These are phyloP conservation scores for Cyclotella atomus DNA, from an alignment of 108 stramenopile species.

Conservation along the genomic window DNA sequence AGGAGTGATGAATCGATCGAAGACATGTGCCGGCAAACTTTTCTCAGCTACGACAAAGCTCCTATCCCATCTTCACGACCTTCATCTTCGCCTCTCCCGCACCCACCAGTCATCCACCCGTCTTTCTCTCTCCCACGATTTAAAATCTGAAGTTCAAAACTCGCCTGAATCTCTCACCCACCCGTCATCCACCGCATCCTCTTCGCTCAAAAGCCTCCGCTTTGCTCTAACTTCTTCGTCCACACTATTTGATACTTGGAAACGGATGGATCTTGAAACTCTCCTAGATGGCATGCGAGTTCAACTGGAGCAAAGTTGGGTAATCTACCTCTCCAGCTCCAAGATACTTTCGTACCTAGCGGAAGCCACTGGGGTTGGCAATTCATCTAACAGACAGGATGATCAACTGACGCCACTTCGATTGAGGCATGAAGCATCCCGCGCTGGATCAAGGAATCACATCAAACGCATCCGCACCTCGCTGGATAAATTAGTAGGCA, in stretches of 20 bases:
- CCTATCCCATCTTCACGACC: constrained; percentile 6
- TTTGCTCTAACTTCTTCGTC: background rate
- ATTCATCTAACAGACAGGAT: background rate
- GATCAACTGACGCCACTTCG: constrained; percentile 35
- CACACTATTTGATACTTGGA: constrained; percentile 43
- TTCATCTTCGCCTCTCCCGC: too few relatives aligned
- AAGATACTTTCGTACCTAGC: constrained; percentile 27
- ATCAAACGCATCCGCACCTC: constrained; percentile 42
- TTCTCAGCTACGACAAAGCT: background rate
- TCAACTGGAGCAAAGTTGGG: constrained; percentile 50
- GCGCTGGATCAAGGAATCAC: constrained; percentile 26
- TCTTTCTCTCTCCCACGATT: background rate
- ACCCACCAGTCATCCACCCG: too few relatives aligned
- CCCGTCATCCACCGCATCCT: background rate
- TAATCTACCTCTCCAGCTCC: constrained; percentile 32
- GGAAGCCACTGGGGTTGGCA: constrained; percentile 19
- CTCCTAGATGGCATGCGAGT: constrained; percentile 19
- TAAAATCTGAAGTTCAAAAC: constrained; percentile 1
- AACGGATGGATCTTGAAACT: constrained; percentile 22
- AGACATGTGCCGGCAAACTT: constrained; percentile 6
- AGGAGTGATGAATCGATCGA: background rate
- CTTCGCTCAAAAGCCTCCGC: background rate
- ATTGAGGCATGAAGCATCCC: constrained; percentile 32
- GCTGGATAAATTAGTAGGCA: constrained; percentile 41
- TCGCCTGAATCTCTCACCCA: too few relatives aligned